Base-by-base conservation (phyloP, 805 yeast genomes). In the Millerozyma acaciae region DNA sequence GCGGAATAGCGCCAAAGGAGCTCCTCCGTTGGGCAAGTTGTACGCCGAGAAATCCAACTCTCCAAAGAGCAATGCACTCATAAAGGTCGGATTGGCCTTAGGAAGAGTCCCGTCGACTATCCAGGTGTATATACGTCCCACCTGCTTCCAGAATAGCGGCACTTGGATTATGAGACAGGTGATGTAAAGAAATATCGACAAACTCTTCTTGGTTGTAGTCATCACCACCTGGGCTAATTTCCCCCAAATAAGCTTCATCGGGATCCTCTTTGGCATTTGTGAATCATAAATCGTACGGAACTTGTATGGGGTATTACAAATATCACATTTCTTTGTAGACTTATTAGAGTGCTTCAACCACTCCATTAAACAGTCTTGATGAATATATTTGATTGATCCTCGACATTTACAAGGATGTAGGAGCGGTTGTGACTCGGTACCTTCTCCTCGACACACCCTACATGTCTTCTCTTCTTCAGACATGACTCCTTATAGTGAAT, bases 371-470 rank as follows among this genome's bases (percentile, higher is more conserved):
- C 99, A 93, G 35, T 83, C 94, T 56, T 90, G 95, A 56, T 93
- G 99, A 34, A 93, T 85, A 50, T 80, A 89, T 53, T 82, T 83
- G 55, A 93, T 94, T 9, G 95, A 83, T 2, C 99, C 99, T 33
- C 87, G 71, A 60, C 98, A 93, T 50, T 76, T 80, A 60, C 99
- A 93, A 3, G 98, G 98, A 56, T 84, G 89, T 43, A 75, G 81
- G 28, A 93, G 65, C 3, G 96, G 96, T 43, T 84, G 86, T 1
- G 73, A 77, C 0, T 60, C 62, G 0, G 93, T 76, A n/a, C 76
- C 89, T 47, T 87, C 97, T 23, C 95, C 90, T 33, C 96, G 82
- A 54, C 98, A 93, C 28, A 93, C 89, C 39, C 98, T 82, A 58
- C 98, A 93, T 10, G n/a, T 16, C 6, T 16, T 26, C 38, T 72